Evolutionary conservation across 169 alveolate genomes (phyloP), one percentile per base, ranked within the genome.

Genomic region (Cyclospora cayetanensis): DNA sequence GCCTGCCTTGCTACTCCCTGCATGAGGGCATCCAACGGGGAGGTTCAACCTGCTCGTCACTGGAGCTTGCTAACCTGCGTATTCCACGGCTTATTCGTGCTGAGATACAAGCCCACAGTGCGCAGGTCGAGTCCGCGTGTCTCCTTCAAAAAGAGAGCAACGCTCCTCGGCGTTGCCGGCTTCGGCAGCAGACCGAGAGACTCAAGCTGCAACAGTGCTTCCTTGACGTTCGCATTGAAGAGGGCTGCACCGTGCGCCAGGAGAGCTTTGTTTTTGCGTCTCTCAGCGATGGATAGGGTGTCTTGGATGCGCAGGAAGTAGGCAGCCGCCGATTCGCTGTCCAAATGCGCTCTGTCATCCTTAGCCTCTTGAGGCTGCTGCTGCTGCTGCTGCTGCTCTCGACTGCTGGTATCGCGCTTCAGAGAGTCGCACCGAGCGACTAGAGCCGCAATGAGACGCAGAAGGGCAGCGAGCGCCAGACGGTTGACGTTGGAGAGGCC

Each of bases 81-180:
- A 52, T 88, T 88, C 88, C 86, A 88, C 22, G 79, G 84, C 65
- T 88, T 68, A 35, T 72, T 88, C 41, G 79, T 15, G 4, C 87
- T 55, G 55, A 88, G 92, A 18, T 88, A 88, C 39, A 55, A 42
- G 5, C 92, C 92, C 31, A 88, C 92, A 0, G 46, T 42, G 46
- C 80, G 87, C 22, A 72, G 52, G 39, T 88, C 92, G 68, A 88
- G 92, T 42, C 86, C 88, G 29, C 92, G 65, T 4, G 88, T 68
- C 55, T 88, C 92, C 11, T 79, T 77, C 52, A 88, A 52, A 79
- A 88, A 88, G 34, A 70, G 84, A 12, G 92, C 92, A 29, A 66
- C 80, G 79, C 87, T 55, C 25, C 88, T 77, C 3, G 92, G 92
- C 79, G 92, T 88, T 65, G 92, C 92, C 4, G 92, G 92, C 41